These are phyloP conservation scores for Ustilago hordei DNA, from an alignment of 1,284 basidiomycete species.

Conservation along the genomic window DNA sequence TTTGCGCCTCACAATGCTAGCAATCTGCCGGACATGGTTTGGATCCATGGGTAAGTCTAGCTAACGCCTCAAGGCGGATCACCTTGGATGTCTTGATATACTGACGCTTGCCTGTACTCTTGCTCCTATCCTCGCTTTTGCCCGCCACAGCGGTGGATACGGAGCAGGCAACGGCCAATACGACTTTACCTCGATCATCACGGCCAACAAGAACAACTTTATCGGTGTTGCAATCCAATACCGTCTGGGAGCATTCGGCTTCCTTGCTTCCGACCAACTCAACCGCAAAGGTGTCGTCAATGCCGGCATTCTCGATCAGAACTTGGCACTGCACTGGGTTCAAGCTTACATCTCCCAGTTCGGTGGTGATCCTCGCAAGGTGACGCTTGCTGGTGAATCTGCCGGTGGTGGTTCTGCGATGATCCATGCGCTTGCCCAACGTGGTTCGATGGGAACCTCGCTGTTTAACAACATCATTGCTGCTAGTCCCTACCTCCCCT, in stretches of 20 bases:
- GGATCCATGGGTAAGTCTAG: slow-evolving; percentile 32
- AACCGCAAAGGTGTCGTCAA: slow-evolving; percentile 37
- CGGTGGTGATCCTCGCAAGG: slow-evolving; percentile 48
- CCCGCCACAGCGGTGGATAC: slow-evolving; percentile 27
- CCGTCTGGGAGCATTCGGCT: slow-evolving; percentile 69
- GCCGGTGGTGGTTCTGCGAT: slow-evolving; percentile 47
- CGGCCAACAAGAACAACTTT: slow-evolving; percentile 42
- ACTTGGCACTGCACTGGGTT: slow-evolving; percentile 50
- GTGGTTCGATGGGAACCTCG: slow-evolving; percentile 28
- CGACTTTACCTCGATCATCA: slow-evolving; percentile 43
- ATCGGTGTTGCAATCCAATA: slow-evolving; percentile 74
- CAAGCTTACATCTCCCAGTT: slow-evolving; percentile 51
- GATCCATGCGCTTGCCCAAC: slow-evolving; percentile 35
- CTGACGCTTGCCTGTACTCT: not conserved
- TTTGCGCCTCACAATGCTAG: slow-evolving; percentile 34
- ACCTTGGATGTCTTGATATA: not conserved
- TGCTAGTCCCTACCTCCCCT: slow-evolving; percentile 34
- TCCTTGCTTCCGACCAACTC: slow-evolving; percentile 39
- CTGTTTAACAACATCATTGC: slow-evolving; percentile 37
- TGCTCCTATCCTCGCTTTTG: not conserved
- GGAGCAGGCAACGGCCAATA: slow-evolving; percentile 39
- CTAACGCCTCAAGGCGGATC: not conserved
- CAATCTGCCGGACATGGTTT: slow-evolving; percentile 44
- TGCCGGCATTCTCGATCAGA: slow-evolving; percentile 50
- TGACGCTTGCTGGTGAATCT: slow-evolving; percentile 51